A percentile compares a stretch with the other conserved stretches of the same genome.
Conservation (phyloP, 345 rosid genomes). For the Streptanthus diversifolius region DNA sequence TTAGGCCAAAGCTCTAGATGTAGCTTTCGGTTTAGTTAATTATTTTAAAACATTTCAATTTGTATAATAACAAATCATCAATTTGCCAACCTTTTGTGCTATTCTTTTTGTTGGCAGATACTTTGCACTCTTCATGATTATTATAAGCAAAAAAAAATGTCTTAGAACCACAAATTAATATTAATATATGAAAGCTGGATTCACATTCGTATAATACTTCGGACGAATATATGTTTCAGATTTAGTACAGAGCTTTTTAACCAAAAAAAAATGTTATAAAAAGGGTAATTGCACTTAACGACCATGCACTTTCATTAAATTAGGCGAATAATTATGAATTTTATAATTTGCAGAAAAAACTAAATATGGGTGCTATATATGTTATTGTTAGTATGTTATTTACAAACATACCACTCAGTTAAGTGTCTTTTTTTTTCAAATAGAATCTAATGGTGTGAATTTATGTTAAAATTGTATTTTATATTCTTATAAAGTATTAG, state of each 20-base stretch:
- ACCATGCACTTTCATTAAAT: background rate
- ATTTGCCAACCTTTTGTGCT: conserved; percentile 10
- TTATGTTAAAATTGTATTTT: background rate
- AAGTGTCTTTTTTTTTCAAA: background rate
- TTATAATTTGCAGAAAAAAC: background rate
- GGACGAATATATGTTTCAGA: background rate
- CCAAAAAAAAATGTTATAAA: background rate
- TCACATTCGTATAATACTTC: background rate
- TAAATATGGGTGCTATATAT: background rate
- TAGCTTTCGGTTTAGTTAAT: conserved; percentile 1
- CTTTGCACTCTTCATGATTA: background rate
- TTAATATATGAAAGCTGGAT: too few relatives aligned
- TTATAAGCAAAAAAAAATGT: background rate
- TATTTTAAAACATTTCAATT: background rate
- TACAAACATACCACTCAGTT: background rate
- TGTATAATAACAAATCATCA: conserved; percentile 3
- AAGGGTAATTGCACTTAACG: background rate
- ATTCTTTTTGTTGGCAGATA: background rate
- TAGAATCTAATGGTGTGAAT: background rate
- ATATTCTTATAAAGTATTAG: background rate
- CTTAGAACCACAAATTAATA: background rate
- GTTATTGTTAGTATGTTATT: background rate
- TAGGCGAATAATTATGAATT: background rate
- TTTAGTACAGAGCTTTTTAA: background rate
- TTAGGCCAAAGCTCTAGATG: conserved; percentile 8